Evolutionary conservation across 1,284 basidiomycete genomes (phyloP).

Genomic region (Cryptococcus sp.): DNA sequence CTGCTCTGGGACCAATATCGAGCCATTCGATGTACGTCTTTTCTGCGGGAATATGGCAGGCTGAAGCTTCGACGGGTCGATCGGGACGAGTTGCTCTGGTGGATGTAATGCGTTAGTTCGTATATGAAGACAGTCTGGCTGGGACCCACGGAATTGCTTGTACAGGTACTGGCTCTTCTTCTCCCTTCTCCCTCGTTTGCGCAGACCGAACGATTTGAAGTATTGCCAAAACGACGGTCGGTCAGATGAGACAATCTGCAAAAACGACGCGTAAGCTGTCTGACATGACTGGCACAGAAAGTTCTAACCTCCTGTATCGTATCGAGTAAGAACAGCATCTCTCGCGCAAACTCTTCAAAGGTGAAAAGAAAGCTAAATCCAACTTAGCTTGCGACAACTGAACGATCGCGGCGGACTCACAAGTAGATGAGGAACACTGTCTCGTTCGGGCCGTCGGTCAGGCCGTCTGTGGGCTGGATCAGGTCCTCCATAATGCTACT

Average conservation of each 20-base stretch:
- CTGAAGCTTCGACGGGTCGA: constrained; percentile 63
- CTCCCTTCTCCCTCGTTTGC: constrained; percentile 17
- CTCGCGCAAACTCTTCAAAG: constrained; percentile 83
- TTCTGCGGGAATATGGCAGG: constrained; percentile 74
- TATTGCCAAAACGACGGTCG: constrained; percentile 35
- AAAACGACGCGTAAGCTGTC: neutral
- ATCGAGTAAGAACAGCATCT: constrained; percentile 76
- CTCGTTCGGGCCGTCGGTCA: constrained; percentile 52
- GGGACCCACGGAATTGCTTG: constrained; percentile 44
- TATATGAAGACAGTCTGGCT: neutral
- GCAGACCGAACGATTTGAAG: constrained; percentile 28
- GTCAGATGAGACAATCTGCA: constrained; percentile 38
- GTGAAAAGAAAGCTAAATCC: constrained; percentile 85
- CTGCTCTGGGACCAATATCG: constrained; percentile 72
- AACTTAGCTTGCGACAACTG: constrained; percentile 10
- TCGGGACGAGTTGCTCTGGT: constrained; percentile 65
- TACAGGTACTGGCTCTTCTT: constrained; percentile 33
- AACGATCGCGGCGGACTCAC: constrained; percentile 57
- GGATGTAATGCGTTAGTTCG: neutral
- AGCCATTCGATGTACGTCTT: constrained; percentile 76
- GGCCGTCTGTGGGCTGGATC: constrained; percentile 2
- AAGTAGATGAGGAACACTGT: constrained; percentile 84
- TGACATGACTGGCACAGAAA: neutral
- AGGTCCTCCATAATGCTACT: constrained; percentile 7
- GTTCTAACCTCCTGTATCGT: constrained; percentile 64